Evolutionary conservation across 2,329 filamentous ascomycete genomes (phyloP).

Genomic region (Davidsoniella eucalypti): DNA sequence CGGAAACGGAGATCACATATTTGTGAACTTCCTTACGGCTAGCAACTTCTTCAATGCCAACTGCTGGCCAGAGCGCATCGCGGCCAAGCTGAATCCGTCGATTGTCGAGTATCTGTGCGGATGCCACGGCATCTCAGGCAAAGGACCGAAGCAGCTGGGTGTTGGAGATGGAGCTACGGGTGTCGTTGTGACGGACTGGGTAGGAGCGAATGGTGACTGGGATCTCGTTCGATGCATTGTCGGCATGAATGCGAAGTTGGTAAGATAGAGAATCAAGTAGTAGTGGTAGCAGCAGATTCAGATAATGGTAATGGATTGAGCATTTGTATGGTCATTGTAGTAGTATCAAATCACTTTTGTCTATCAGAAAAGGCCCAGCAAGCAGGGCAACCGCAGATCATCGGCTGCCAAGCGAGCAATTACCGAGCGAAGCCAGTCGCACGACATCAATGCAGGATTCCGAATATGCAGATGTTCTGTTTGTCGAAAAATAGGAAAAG

Average conservation of each 20-base stretch:
- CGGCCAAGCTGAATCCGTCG: slow-evolving; percentile 70
- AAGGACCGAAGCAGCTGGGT: slow-evolving; percentile 31
- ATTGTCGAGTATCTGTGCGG: slow-evolving; percentile 46
- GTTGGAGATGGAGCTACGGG: slow-evolving; percentile 65
- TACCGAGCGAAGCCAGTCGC: too few relatives aligned
- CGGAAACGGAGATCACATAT: slow-evolving; percentile 22
- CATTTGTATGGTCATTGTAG: too few relatives aligned
- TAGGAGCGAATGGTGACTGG: slow-evolving; percentile 76
- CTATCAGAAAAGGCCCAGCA: too few relatives aligned
- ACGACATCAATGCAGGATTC: too few relatives aligned
- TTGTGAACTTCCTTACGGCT: slow-evolving; percentile 77
- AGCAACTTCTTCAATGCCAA: slow-evolving; percentile 87
- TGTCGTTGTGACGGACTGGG: slow-evolving; percentile 86
- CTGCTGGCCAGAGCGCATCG: slow-evolving; percentile 90
- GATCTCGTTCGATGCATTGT: slow-evolving; percentile 75
- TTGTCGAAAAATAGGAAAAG: not conserved
- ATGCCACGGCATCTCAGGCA: slow-evolving; percentile 35
- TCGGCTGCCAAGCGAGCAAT: too few relatives aligned
- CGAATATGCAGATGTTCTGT: too few relatives aligned
- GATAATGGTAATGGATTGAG: too few relatives aligned
- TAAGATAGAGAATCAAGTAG: slow-evolving; percentile 23
- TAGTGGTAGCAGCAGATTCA: not conserved
- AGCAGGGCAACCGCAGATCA: too few relatives aligned
- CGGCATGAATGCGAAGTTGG: slow-evolving; percentile 67
- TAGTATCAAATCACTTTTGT: too few relatives aligned